Base-by-base conservation (phyloP, 768 basidiomycete genomes). In the Boletus rubroflammeus region DNA sequence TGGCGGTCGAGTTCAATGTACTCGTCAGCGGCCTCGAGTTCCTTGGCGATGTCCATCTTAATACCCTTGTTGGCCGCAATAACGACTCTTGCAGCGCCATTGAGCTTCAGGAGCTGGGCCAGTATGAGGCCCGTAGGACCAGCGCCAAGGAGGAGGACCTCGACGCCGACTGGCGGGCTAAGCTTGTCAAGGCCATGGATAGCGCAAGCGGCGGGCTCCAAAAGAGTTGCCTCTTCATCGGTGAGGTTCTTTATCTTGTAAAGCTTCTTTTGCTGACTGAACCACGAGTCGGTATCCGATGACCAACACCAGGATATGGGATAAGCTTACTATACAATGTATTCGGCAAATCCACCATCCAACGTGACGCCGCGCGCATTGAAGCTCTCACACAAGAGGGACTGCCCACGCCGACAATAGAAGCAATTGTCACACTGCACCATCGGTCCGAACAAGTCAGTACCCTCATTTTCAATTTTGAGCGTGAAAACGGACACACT, bases 181-280 rank as follows among this genome's bases (percentile, higher is more conserved):
- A 96, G 81, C 69, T 92, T 91, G 73, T 96, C 93, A 57, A 94
- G 83, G 6, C 93, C 93, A 68, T 96, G 93, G 47, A 96, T 82
- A 31, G 93, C 93, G 60, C 93, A 96, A 6, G 93, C 86, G 4
- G 91, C 90, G 38, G 93, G 93, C 66, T 95, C 93, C 34, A 94
- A 78, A 19, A 96, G 81, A 3, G 90, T 93, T 1, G 92, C 83
- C 58, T 94, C 92, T 62, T 91, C 88, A 65, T 94, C 91, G 8
- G 82, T 82, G 49, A 95, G 79, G 72, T 94, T 94, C 59, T 92
- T 74, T 62, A 94, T 85, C 72, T 90, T 91, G 79, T 90, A 95
- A 19, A 90, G 75, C 64, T 93, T 93, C 68, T 84, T 79, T 56
- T 87, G 78, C 53, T 80, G 76, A 60, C 86, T 87, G 51, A 25